A percentile compares a stretch with the other conserved stretches of the same genome.
Evolutionary conservation across 495 filamentous ascomycete species (phyloP).

Genomic region (Aspergillus indologenus): DNA sequence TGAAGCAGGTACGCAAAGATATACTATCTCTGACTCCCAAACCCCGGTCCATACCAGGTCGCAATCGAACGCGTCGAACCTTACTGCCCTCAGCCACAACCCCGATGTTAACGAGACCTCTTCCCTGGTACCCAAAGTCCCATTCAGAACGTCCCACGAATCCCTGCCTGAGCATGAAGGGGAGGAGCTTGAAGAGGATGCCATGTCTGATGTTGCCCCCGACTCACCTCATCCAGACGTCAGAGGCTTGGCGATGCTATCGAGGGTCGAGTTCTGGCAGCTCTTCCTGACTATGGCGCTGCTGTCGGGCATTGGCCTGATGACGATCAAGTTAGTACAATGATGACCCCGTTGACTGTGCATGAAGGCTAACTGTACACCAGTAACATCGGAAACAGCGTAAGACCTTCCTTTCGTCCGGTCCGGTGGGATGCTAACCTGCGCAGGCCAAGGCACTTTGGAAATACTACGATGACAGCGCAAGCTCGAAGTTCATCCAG

Average conservation of each 20-base stretch:
- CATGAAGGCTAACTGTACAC: conserved; percentile 32
- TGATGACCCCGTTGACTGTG: not conserved
- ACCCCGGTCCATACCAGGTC: conserved; percentile 33
- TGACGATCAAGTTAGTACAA: conserved; percentile 92
- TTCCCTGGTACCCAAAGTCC: conserved; percentile 71
- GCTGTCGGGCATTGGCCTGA: conserved; percentile 86
- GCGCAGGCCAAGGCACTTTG: conserved; percentile 64
- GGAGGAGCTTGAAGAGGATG: conserved; percentile 34
- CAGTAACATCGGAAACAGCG: conserved; percentile 95
- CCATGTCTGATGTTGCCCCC: conserved; percentile 34
- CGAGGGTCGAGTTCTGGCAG: conserved; percentile 81
- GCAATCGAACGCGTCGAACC: conserved; percentile 38
- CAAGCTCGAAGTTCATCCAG: conserved; percentile 69
- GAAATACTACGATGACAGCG: conserved; percentile 76
- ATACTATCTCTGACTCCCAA: conserved; percentile 30
- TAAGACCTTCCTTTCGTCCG: conserved; percentile 24
- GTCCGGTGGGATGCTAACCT: conserved; percentile 15
- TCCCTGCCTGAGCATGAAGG: conserved; percentile 10
- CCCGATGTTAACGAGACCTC: conserved; percentile 67
- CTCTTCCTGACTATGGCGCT: conserved; percentile 82
- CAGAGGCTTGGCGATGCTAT: conserved; percentile 76
- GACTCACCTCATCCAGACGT: conserved; percentile 80
- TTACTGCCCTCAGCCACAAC: conserved; percentile 28
- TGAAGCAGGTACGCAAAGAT: conserved; percentile 68
- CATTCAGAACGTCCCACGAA: conserved; percentile 38